These are phyloP conservation scores for Westerdykella aurantiaca DNA, from an alignment of 2,329 filamentous ascomycete genomes.

Conservation along the genomic window DNA sequence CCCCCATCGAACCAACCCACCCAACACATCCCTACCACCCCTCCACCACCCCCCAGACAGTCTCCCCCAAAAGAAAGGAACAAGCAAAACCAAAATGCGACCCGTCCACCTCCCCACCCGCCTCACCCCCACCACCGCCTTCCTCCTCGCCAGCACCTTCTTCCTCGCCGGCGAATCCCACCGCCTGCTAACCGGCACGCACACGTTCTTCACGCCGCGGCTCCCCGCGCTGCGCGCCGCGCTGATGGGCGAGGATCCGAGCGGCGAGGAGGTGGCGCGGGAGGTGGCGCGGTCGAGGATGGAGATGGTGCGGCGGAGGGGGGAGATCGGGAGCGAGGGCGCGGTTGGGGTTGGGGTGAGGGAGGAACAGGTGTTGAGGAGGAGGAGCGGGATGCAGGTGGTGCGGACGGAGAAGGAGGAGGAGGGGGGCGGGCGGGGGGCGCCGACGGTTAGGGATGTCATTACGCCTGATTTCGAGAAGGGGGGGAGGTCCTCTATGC, in stretches of 20 bases:
- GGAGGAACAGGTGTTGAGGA: conserved; percentile 12
- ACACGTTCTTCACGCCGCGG: conserved; percentile 21
- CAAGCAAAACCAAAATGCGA: conserved; percentile 7
- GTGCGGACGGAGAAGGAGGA: not conserved
- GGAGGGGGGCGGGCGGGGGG: not conserved
- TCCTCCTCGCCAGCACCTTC: conserved; percentile 2
- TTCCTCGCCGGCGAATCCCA: conserved; percentile 19
- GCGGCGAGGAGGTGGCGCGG: not conserved
- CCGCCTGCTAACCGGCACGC: conserved; percentile 23
- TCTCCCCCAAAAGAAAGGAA: conserved; percentile 8
- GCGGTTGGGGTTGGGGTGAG: not conserved
- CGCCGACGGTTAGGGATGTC: conserved; percentile 1
- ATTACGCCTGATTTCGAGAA: too few relatives aligned
- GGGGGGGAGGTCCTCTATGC: too few relatives aligned
- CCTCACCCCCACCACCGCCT: not conserved
- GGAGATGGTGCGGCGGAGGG: conserved; percentile 1
- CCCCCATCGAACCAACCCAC: too few relatives aligned
- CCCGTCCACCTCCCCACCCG: conserved; percentile 2
- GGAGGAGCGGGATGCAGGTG: conserved; percentile 1
- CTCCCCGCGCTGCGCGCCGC: conserved; percentile 7
- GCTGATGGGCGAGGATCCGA: not conserved
- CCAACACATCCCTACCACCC: not conserved
- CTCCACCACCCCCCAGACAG: conserved; percentile 4
- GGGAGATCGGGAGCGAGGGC: conserved; percentile 2
- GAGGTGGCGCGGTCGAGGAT: too few relatives aligned